Base-by-base conservation (phyloP, 805 yeast species). In the Nakazawaea ambrosiae region DNA sequence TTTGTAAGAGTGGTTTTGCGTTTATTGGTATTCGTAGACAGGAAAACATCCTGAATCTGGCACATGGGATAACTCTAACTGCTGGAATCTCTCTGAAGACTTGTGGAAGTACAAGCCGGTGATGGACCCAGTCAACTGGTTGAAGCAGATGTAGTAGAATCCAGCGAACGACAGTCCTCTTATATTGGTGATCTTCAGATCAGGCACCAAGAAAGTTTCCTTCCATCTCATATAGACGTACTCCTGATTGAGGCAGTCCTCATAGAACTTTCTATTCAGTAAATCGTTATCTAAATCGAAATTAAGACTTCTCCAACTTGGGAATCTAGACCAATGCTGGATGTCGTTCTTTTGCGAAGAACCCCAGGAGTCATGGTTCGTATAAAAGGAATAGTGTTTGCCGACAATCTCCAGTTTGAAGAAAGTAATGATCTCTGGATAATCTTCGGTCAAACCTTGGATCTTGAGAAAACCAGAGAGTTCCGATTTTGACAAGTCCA, bases 171-270 rank as follows among this genome's bases (percentile, higher is more conserved):
- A 82, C 0, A 96, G 96, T 12, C 73, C 90, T 45, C 62, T 65
- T 40, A 73, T 73, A 46, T 69, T 75, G 42, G 66, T 72, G n/a
- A 80, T 61, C 40, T 62, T 59, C 22, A 87, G 78, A 58, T 87
- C 95, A 0, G 95, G 95, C 7, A 84, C 78, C 43, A 89, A 60
- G 51, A 87, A 87, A 50, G 78, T 75, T 57, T 89, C 97, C 60
- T 89, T 89, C 97, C 97, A 89, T 47, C 96, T 70, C 96, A 89
- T 89, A 54, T 78, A 89, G 5, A 89, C 59, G 49, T 63, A 70
- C 41, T 77, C 69, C 44, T 67, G 60, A 33, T 63, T 46, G 4
- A 57, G 34, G 19, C 52, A 46, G 27, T 47, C 45, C 10, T 50
- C 26, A 42, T 60, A 58, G 9, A 51, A 45, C 12, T 48, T 40